Conservation (phyloP, 2,329 filamentous ascomycete genomes). For the Macrophomina tecta region DNA sequence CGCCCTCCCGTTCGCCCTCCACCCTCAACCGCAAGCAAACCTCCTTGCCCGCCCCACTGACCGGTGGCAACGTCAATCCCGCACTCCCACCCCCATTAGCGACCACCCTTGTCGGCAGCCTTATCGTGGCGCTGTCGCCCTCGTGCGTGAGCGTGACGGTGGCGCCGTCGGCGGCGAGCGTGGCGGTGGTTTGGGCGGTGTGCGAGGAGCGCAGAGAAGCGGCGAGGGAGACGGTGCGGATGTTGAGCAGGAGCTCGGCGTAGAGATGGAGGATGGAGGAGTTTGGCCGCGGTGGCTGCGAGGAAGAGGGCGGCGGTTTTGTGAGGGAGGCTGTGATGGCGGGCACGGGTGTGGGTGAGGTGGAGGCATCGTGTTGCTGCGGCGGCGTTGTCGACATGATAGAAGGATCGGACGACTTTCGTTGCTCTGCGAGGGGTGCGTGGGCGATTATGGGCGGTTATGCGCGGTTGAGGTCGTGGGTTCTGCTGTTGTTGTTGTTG, state of each 20-base stretch:
- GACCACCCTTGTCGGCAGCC: slow-evolving; percentile 54
- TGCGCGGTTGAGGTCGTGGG: too few species aligned
- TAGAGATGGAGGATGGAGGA: slow-evolving; percentile 53
- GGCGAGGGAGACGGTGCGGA: slow-evolving; percentile 65
- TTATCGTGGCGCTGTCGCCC: slow-evolving; percentile 45
- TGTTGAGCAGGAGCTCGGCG: slow-evolving; percentile 65
- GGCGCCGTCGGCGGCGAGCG: slow-evolving; percentile 52
- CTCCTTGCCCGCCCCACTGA: slow-evolving; percentile 57
- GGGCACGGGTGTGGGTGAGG: too few species aligned
- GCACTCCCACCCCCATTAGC: slow-evolving; percentile 45
- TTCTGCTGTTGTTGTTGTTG: neutral
- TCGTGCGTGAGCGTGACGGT: slow-evolving; percentile 54
- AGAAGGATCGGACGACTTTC: too few species aligned
- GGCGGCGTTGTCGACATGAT: neutral
- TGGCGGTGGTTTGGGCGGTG: slow-evolving; percentile 51
- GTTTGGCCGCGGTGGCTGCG: neutral
- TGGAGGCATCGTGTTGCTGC: neutral
- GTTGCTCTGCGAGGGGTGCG: too few species aligned
- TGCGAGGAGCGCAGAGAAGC: slow-evolving; percentile 56
- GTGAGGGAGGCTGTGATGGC: neutral
- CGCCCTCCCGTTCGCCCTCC: slow-evolving; percentile 28
- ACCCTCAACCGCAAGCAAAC: slow-evolving; percentile 61
- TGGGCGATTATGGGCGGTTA: too few species aligned
- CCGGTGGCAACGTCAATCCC: slow-evolving; percentile 57
- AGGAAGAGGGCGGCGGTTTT: neutral